Conservation (phyloP, 2,329 filamentous ascomycete species). For the Sarocladium brachiariae region DNA sequence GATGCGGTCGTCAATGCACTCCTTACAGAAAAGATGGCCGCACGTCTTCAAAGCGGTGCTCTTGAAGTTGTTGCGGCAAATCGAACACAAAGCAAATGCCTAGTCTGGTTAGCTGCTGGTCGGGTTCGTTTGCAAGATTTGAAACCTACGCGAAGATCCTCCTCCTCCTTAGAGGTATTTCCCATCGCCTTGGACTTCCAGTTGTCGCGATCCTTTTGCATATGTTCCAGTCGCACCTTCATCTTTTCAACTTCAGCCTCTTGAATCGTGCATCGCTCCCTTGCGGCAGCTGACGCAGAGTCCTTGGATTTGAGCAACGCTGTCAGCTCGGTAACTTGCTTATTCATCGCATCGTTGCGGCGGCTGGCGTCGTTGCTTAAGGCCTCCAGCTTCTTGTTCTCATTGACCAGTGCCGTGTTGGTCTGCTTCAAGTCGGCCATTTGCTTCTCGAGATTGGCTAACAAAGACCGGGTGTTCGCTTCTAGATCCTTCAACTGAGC, state of each 20-base stretch:
- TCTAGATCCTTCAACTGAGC: constrained; percentile 89
- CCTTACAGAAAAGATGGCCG: constrained; percentile 88
- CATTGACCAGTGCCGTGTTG: constrained; percentile 60
- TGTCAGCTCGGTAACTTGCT: constrained; percentile 71
- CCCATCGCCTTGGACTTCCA: constrained; percentile 79
- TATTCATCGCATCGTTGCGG: constrained; percentile 63
- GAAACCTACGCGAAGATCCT: constrained; percentile 73
- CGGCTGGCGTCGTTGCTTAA: constrained; percentile 64
- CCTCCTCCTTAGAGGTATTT: constrained; percentile 75
- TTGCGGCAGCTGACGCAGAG: constrained; percentile 41
- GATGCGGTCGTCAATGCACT: constrained; percentile 84
- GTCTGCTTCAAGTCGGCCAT: constrained; percentile 74
- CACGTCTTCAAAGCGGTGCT: constrained; percentile 90
- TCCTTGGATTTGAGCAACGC: constrained; percentile 72
- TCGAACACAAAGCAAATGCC: constrained; percentile 63
- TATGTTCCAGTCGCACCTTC: constrained; percentile 68
- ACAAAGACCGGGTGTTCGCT: constrained; percentile 63
- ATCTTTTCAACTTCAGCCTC: constrained; percentile 76
- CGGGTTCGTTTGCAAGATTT: neutral
- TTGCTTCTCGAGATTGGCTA: constrained; percentile 87
- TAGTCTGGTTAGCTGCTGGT: constrained; percentile 17
- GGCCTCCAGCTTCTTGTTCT: constrained; percentile 70
- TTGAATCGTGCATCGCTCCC: constrained; percentile 52
- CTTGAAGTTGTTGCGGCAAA: constrained; percentile 90
- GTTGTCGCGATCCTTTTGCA: constrained; percentile 74